Base-by-base conservation (phyloP, 805 yeast species). In the Jamesozyma gamospora region DNA sequence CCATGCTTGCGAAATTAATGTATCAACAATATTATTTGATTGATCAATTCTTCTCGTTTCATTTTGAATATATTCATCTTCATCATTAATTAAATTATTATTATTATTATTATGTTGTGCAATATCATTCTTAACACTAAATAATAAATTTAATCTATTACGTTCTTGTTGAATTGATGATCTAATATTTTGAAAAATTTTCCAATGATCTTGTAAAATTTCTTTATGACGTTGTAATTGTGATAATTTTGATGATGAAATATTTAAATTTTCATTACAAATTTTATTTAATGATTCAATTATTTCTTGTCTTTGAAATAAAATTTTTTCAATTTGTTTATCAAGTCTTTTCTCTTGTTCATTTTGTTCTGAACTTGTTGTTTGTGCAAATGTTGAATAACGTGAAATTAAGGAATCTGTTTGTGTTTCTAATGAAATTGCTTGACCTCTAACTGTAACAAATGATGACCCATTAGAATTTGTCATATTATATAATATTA, bases 221-320 rank as follows among this genome's bases (percentile, higher is more conserved):
- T 86, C 95, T 50, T 74, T 75, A 58, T 86, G 95, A 45, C 96
- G 75, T 42, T 80, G 76, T 35, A 87, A 63, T 57, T 88, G 97
- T 52, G 82, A 90, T 32, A 78, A 60, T 57, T 82, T 82, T 0
- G 92, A 74, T 0, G 92, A 74, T 4, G 88, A 71, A 7, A 82
- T 70, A 13, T 69, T 61, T 24, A 73, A 66, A 41, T 71, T 78
- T 1, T 72, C 63, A 35, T 82, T 84, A 15, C 75, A 63, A 10
- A 77, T 66, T 27, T 79, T 64, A 36, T 69, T 65, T 46, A 82
- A 56, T 27, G 69, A 64, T 27, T 64, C 67, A 7, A 84, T 59
- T 3, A 72, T 55, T 4, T 71, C 79, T 28, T 75, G 78, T 38
- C 88, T 60, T 53, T 63, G 67, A 16, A 68, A 58, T 36, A 88